Evolutionary conservation across 1,284 basidiomycete genomes (phyloP).

Genomic region (Inonotus obliquus): DNA sequence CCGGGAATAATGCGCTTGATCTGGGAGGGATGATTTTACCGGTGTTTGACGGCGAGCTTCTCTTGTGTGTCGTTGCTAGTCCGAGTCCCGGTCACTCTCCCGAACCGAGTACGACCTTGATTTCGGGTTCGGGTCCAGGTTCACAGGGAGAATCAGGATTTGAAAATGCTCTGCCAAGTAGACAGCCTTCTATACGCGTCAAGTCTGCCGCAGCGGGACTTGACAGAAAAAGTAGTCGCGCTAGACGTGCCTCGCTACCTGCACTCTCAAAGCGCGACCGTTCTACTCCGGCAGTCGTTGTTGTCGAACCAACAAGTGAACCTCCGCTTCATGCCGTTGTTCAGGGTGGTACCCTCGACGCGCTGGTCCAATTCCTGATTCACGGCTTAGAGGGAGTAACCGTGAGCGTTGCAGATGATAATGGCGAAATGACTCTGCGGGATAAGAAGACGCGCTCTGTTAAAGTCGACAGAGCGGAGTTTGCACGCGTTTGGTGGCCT

Average conservation of each 20-base stretch:
- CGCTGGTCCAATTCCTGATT: slow-evolving; percentile 67
- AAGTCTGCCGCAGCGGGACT: slow-evolving; percentile 61
- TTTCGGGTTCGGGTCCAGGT: slow-evolving; percentile 49
- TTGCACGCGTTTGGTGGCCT: slow-evolving; percentile 73
- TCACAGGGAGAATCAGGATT: slow-evolving; percentile 60
- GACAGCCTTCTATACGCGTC: slow-evolving; percentile 70
- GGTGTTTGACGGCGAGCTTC: slow-evolving; percentile 66
- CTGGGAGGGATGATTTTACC: slow-evolving; percentile 66
- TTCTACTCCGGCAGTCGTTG: slow-evolving; percentile 33
- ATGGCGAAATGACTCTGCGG: slow-evolving; percentile 71
- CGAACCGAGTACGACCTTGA: slow-evolving; percentile 8
- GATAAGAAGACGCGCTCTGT: slow-evolving; percentile 67
- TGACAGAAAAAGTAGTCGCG: slow-evolving; percentile 69
- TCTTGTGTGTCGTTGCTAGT: slow-evolving; percentile 58
- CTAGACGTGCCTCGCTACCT: slow-evolving; percentile 71
- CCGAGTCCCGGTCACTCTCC: slow-evolving; percentile 3
- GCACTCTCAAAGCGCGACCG: slow-evolving; percentile 52
- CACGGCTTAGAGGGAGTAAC: slow-evolving; percentile 73
- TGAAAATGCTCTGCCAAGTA: slow-evolving; percentile 32
- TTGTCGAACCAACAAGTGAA: slow-evolving; percentile 57
- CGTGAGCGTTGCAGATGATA: slow-evolving; percentile 76
- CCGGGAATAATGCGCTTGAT: slow-evolving; percentile 32
- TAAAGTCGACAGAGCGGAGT: slow-evolving; percentile 65
- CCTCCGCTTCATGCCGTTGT: slow-evolving; percentile 69
- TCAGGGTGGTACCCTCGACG: slow-evolving; percentile 70